Conservation (phyloP, 805 yeast species). For the Scheffersomyces coipomensis region DNA sequence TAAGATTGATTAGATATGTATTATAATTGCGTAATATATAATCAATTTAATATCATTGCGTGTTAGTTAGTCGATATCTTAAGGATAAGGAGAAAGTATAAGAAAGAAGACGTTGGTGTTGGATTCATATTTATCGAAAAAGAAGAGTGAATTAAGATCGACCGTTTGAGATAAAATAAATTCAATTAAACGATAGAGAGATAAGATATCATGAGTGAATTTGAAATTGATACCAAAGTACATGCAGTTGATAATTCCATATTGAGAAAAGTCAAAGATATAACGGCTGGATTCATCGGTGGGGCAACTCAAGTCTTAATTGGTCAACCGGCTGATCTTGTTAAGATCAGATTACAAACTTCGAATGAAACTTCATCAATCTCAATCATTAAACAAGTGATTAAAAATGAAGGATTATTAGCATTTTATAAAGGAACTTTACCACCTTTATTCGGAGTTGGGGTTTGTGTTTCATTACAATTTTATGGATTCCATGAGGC, state of each 20-base stretch:
- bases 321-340: slow-evolving; percentile 47
- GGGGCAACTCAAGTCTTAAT: slow-evolving; percentile 48
- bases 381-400: slow-evolving; percentile 32
- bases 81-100: no score
- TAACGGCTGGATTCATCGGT: slow-evolving; percentile 45
- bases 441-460: slow-evolving; percentile 44
- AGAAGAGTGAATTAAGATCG: no score
- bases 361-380: slow-evolving; percentile 27
- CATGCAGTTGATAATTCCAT: slow-evolving; percentile 30
- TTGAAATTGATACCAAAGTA: neutral
- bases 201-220: neutral
- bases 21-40: no score
- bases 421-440: slow-evolving; percentile 47
- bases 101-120: no score
- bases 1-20: no score
- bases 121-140: no score
- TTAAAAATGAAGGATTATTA: slow-evolving; percentile 38
- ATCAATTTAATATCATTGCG: no score
- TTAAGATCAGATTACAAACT: slow-evolving; percentile 43
- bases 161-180: no score
- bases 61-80: no score
- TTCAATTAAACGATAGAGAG: no score
- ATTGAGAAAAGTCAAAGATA: slow-evolving; percentile 37
- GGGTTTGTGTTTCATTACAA: slow-evolving; percentile 67
- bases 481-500: slow-evolving; percentile 73